These are phyloP conservation scores for Thelephora ganbajun DNA, from an alignment of 768 basidiomycete genomes.

Conservation along the genomic window DNA sequence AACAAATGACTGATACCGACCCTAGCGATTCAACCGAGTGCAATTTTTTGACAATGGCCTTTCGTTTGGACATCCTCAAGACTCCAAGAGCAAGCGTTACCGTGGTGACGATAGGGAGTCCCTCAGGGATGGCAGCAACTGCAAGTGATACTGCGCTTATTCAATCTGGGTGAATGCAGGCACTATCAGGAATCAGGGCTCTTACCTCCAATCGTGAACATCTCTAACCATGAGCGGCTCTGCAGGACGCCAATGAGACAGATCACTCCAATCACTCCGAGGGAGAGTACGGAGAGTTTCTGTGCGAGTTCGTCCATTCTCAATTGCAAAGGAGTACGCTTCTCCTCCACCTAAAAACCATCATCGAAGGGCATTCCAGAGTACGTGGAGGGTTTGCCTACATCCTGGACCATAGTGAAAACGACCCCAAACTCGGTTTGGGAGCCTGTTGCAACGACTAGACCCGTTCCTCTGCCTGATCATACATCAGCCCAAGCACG, in stretches of 20 bases:
- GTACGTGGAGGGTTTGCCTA: conserved; percentile 16
- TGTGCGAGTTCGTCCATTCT: conserved; percentile 96
- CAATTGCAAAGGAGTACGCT: conserved; percentile 81
- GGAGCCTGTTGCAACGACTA: conserved; percentile 76
- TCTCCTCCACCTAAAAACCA: conserved; percentile 54
- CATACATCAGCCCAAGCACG: neutral
- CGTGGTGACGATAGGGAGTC: conserved; percentile 91
- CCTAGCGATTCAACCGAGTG: conserved; percentile 92
- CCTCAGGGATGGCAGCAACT: conserved; percentile 97
- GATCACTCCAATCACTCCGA: conserved; percentile 89
- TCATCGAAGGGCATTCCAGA: neutral
- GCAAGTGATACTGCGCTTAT: conserved; percentile 72
- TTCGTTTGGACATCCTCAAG: conserved; percentile 83
- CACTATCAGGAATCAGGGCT: conserved; percentile 1
- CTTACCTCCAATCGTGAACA: conserved; percentile 97
- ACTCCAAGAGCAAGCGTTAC: conserved; percentile 94
- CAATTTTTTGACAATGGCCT: conserved; percentile 93
- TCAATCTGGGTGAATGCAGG: conserved; percentile 6
- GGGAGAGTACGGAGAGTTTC: conserved; percentile 79
- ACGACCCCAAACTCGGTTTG: conserved; percentile 93
- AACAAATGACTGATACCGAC: conserved; percentile 93
- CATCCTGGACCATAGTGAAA: conserved; percentile 97
- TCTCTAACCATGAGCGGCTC: conserved; percentile 81
- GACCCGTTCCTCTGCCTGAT: conserved; percentile 64
- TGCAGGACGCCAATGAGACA: conserved; percentile 84